Percentiles rank a stretch among this genome's conserved stretches.
Evolutionary conservation across 1,284 basidiomycete species (phyloP).

Genomic region (Wolfiporia cocos): DNA sequence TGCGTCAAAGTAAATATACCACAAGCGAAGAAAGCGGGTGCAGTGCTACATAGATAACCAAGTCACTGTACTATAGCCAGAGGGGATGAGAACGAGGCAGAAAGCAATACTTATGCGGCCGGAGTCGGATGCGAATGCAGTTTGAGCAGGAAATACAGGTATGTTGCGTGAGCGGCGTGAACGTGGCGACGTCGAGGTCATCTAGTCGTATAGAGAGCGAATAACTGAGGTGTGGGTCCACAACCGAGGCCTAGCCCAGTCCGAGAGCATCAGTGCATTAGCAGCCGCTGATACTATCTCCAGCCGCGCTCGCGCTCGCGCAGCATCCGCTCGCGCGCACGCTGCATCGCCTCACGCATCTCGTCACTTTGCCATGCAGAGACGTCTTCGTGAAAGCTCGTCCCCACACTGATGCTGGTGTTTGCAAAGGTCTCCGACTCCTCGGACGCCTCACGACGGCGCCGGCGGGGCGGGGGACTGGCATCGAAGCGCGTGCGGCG

Average conservation of each 20-base stretch:
- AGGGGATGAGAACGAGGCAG: not conserved
- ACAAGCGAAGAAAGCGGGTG: too few species aligned
- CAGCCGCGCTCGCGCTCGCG: conserved; percentile 10
- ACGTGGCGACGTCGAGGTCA: not conserved
- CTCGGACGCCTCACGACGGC: conserved; percentile 15
- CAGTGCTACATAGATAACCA: too few species aligned
- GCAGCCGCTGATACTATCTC: not conserved
- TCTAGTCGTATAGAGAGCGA: not conserved
- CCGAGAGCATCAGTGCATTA: not conserved
- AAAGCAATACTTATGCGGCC: not conserved
- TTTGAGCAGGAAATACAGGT: not conserved
- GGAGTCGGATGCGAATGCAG: not conserved
- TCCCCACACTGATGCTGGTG: too few species aligned
- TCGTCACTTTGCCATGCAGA: conserved; percentile 50
- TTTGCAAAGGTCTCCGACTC: conserved; percentile 26
- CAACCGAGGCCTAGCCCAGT: not conserved
- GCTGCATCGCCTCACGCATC: conserved; percentile 57
- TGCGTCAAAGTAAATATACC: too few species aligned
- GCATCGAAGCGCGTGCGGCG: conserved; percentile 25
- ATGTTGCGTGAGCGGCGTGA: not conserved
- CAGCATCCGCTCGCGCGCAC: conserved; percentile 41
- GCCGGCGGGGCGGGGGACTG: conserved; percentile 12
- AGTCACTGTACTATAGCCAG: too few species aligned
- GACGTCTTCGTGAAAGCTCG: conserved; percentile 32
- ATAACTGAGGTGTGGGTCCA: not conserved